Evolutionary conservation across 148 eudicot species (phyloP).

Genomic region (Selenicereus undatus): DNA sequence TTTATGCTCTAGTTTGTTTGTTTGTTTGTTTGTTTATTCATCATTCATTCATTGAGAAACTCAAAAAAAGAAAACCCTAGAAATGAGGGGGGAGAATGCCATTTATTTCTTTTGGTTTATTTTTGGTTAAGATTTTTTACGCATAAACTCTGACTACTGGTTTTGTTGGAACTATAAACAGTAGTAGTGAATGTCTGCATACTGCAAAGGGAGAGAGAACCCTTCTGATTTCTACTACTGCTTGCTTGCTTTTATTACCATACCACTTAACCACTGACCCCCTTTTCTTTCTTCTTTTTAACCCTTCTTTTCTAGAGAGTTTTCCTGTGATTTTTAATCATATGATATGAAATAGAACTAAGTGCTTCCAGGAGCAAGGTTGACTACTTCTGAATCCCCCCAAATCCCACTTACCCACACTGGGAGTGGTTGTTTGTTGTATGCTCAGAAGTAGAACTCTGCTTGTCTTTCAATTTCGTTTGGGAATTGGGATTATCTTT

Average conservation of each 20-base stretch:
- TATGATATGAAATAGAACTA: background rate
- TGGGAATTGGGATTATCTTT: constrained; percentile 1
- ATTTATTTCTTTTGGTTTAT: background rate
- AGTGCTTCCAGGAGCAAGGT: no score
- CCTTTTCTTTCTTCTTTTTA: background rate
- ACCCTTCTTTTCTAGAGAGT: background rate
- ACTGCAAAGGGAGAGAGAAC: background rate
- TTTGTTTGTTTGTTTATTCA: background rate
- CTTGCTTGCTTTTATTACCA: background rate
- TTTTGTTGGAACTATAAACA: constrained; percentile 5
- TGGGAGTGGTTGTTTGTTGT: background rate
- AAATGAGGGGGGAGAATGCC: constrained; percentile 3
- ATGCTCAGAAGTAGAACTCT: background rate
- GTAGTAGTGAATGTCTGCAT: constrained; percentile 7
- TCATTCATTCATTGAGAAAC: background rate
- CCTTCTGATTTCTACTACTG: background rate
- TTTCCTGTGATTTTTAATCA: background rate
- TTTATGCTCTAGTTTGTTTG: background rate
- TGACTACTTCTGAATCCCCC: no score
- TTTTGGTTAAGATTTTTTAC: background rate
- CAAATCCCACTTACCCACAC: no score
- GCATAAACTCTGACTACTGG: background rate
- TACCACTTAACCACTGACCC: background rate
- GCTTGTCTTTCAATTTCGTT: background rate
- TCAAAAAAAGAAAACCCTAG: constrained; percentile 7